Conservation (phyloP, 345 rosid species). For the Arabis hirsuta region DNA sequence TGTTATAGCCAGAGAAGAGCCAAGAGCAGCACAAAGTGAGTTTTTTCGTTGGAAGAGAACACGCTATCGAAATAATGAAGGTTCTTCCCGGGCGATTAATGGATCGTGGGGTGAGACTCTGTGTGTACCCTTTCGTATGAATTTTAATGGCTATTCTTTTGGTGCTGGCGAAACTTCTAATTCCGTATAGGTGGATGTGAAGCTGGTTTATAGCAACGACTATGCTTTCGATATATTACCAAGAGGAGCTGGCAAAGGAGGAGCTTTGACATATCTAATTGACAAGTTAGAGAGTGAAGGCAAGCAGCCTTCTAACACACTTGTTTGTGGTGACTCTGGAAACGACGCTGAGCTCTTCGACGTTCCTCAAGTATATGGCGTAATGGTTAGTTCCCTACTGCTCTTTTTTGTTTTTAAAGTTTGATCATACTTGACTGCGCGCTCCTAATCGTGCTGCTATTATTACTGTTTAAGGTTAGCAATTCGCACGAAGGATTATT, state of each 20-base stretch:
- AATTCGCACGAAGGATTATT: constrained; percentile 84
- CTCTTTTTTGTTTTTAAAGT: neutral
- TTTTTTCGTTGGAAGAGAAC: constrained; percentile 63
- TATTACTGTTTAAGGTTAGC: constrained; percentile 58
- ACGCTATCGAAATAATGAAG: constrained; percentile 55
- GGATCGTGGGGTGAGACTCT: constrained; percentile 67
- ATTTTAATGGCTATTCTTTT: constrained; percentile 11
- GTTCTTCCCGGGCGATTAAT: constrained; percentile 57
- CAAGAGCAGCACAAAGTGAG: constrained; percentile 85
- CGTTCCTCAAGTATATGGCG: constrained; percentile 72
- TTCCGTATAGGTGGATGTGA: constrained; percentile 66
- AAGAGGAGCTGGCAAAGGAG: constrained; percentile 86
- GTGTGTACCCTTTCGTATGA: neutral
- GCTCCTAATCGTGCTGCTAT: neutral
- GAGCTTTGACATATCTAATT: constrained; percentile 74
- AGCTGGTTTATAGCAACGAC: constrained; percentile 77
- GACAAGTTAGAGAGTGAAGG: constrained; percentile 57
- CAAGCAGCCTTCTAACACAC: constrained; percentile 58
- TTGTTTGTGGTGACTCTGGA: constrained; percentile 96
- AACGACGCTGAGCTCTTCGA: constrained; percentile 85
- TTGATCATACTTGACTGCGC: constrained; percentile 11
- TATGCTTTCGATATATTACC: constrained; percentile 82
- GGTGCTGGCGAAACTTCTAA: neutral
- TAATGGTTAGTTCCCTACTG: constrained; percentile 64
- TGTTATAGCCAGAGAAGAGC: constrained; percentile 64